A percentile compares a stretch with the other conserved stretches of the same genome.
Evolutionary conservation across 2,329 filamentous ascomycete genomes (phyloP).

Genomic region (Verticillium nubilum): DNA sequence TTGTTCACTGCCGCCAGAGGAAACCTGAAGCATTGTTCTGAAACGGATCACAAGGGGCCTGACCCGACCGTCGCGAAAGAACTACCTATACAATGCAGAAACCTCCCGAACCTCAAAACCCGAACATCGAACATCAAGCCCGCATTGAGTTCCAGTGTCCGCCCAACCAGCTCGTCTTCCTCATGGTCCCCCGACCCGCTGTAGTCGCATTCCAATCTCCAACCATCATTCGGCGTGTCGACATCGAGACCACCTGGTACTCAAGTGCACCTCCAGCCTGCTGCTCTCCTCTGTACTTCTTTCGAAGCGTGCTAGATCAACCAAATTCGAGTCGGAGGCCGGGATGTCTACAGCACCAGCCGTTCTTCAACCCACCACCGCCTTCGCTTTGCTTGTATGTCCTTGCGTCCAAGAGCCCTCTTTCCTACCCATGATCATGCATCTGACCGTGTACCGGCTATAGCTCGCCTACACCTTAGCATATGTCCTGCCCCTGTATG

Average conservation of each 20-base stretch:
- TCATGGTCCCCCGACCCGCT: too few relatives aligned
- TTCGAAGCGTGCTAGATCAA: neutral
- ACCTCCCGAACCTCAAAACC: too few relatives aligned
- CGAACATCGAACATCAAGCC: too few relatives aligned
- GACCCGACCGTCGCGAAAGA: neutral
- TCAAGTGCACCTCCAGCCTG: too few relatives aligned
- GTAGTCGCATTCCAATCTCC: too few relatives aligned
- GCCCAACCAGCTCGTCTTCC: neutral
- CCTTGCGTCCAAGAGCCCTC: too few relatives aligned
- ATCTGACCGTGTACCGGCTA: too few relatives aligned
- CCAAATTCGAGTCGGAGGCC: neutral
- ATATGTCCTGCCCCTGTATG: constrained; percentile 90
- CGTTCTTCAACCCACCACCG: constrained; percentile 4
- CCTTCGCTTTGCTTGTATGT: constrained; percentile 12
- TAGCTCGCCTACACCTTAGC: constrained; percentile 76
- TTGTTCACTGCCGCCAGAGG: neutral
- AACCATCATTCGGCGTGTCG: too few relatives aligned
- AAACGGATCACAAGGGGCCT: neutral
- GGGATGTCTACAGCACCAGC: neutral
- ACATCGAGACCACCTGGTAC: too few relatives aligned
- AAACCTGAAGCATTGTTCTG: neutral
- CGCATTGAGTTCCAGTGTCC: neutral
- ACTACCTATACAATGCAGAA: too few relatives aligned
- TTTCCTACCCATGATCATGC: neutral
- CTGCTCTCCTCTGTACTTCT: neutral